A percentile compares a stretch with the other conserved stretches of the same genome.
These are phyloP conservation scores for Neurospora sp. DNA, from an alignment of 2,329 filamentous ascomycete species.

Conservation along the genomic window DNA sequence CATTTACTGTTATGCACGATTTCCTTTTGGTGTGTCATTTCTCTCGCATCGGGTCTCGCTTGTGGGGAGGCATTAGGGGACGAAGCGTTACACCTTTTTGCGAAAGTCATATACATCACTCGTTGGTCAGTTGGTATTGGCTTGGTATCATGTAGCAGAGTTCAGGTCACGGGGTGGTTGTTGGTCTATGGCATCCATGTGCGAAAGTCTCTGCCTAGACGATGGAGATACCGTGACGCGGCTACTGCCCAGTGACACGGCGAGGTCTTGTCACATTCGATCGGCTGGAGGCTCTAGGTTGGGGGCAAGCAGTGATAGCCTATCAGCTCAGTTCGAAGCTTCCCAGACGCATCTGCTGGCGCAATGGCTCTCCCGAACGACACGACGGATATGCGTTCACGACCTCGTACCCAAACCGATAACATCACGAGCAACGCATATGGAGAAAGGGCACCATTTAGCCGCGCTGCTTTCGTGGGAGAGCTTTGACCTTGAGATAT, in stretches of 20 bases:
- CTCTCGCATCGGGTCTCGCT: conserved; percentile 25
- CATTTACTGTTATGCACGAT: conserved; percentile 17
- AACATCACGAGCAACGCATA: neutral
- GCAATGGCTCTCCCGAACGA: neutral
- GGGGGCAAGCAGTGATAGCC: neutral
- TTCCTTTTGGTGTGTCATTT: conserved; percentile 13
- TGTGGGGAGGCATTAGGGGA: conserved; percentile 28
- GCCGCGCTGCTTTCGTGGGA: neutral
- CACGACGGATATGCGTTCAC: neutral
- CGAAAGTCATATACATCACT: conserved; percentile 1
- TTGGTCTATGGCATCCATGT: neutral
- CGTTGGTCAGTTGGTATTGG: neutral
- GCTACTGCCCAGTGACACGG: neutral
- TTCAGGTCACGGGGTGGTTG: neutral
- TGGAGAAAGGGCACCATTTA: neutral
- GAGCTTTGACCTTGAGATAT: neutral
- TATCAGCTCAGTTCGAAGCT: neutral
- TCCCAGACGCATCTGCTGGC: neutral
- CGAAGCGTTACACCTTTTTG: conserved; percentile 16
- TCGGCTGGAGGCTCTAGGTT: neutral
- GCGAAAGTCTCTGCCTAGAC: neutral
- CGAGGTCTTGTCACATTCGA: neutral
- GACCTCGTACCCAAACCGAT: neutral
- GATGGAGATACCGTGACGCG: neutral
- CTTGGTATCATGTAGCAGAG: neutral